phyloP scores from a whole-genome alignment of 805 yeast species.

The Helenozyma baotianmanensis region DNA sequence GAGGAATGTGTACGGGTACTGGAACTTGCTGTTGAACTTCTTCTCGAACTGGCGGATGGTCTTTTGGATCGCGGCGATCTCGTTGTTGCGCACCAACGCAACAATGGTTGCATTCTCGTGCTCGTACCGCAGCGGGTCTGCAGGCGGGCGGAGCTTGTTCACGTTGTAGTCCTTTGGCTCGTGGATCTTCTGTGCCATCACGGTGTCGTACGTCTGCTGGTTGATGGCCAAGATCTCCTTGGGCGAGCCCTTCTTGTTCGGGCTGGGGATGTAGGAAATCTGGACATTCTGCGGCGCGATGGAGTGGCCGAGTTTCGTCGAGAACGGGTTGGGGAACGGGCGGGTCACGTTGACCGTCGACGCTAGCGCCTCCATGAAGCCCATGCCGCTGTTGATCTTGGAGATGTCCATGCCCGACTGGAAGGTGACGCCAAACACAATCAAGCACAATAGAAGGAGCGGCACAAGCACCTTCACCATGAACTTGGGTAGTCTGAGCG shows the following conservation, averaged over 20 bases:
- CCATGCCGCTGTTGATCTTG: too few relatives aligned
- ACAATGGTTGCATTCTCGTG: constrained; percentile 74
- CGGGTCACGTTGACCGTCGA: too few relatives aligned
- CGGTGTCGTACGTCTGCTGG: constrained; percentile 30
- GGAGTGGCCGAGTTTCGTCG: constrained; percentile 1
- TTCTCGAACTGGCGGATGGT: constrained; percentile 61
- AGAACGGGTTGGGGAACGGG: background rate
- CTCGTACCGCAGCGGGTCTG: constrained; percentile 21
- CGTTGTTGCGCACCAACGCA: constrained; percentile 68
- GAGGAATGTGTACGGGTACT: constrained; percentile 76
- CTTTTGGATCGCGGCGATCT: constrained; percentile 41
- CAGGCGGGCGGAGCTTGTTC: constrained; percentile 24
- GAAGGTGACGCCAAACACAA: constrained; percentile 3
- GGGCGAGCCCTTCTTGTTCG: constrained; percentile 22
- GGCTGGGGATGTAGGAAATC: constrained; percentile 29
- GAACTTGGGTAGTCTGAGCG: constrained; percentile 7
- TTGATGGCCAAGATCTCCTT: constrained; percentile 36
- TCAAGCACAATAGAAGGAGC: background rate
- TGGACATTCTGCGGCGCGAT: constrained; percentile 27
- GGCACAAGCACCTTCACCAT: constrained; percentile 7
- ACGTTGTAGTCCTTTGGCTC: constrained; percentile 47
- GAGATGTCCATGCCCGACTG: constrained; percentile 7
- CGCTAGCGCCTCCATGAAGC: too few relatives aligned
- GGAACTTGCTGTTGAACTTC: constrained; percentile 63
- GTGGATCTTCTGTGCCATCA: constrained; percentile 31